Evolutionary conservation across 2,329 filamentous ascomycete genomes (phyloP).

Genomic region (Penicillium rolfsii): DNA sequence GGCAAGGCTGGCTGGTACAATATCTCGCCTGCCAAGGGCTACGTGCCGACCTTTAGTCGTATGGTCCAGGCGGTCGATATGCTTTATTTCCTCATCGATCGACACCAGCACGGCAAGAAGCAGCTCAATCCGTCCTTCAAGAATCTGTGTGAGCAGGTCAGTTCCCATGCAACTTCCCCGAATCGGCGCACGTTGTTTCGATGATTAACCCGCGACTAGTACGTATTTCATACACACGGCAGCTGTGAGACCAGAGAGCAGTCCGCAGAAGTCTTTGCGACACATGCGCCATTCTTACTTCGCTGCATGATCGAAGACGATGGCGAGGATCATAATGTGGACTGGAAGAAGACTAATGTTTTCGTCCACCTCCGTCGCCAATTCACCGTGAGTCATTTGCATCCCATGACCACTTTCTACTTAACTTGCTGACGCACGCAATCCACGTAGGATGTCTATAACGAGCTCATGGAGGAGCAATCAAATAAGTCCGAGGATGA

Average conservation of each 20-base stretch:
- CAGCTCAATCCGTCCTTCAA: constrained; percentile 43
- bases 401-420: neutral
- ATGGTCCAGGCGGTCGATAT: constrained; percentile 63
- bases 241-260: constrained; percentile 50
- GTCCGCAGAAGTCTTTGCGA: constrained; percentile 51
- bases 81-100: constrained; percentile 65
- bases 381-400: constrained; percentile 40
- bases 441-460: constrained; percentile 38
- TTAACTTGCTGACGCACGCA: neutral
- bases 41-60: constrained; percentile 56
- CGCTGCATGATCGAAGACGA: constrained; percentile 52
- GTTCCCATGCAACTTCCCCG: constrained; percentile 13
- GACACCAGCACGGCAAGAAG: constrained; percentile 50
- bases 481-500: constrained; percentile 28
- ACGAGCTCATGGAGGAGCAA: constrained; percentile 33
- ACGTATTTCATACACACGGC: constrained; percentile 47
- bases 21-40: constrained; percentile 57
- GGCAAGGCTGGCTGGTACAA: constrained; percentile 66
- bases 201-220: constrained; percentile 34
- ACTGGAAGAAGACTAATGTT: constrained; percentile 50
- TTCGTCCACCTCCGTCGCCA: constrained; percentile 50
- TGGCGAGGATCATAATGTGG: constrained; percentile 47
- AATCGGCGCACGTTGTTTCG: neutral
- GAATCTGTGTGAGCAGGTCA: constrained; percentile 47
- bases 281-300: constrained; percentile 51